A percentile compares a stretch with the other conserved stretches of the same genome.
phyloP scores from a whole-genome alignment of 768 basidiomycete species.

The Auricularia sp. region DNA sequence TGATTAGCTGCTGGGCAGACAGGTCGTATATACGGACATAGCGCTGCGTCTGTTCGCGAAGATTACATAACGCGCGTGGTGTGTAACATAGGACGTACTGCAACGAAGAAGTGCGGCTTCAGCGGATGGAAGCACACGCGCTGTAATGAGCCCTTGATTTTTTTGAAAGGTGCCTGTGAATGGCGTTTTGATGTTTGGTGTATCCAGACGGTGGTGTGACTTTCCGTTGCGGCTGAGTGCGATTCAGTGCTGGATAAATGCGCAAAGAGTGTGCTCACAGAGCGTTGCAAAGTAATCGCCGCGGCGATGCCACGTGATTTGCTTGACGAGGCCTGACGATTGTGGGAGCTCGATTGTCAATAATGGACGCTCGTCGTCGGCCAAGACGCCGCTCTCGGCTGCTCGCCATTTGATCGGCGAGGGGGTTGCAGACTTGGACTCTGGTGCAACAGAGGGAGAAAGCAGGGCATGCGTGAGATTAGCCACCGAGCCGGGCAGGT shows the following conservation, averaged over 20 bases:
- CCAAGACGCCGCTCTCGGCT: constrained; percentile 31
- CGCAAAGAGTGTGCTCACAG: constrained; percentile 42
- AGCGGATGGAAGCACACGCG: constrained; percentile 87
- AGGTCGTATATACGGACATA: constrained; percentile 94
- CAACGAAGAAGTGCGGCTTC: constrained; percentile 95
- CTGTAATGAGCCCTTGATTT: constrained; percentile 85
- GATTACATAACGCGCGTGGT: constrained; percentile 4
- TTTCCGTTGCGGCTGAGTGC: constrained; percentile 47
- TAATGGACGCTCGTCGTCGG: constrained; percentile 40
- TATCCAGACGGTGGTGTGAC: constrained; percentile 84
- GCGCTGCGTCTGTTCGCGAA: constrained; percentile 69
- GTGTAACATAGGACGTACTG: constrained; percentile 42
- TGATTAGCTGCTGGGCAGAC: constrained; percentile 83
- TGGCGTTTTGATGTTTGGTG: constrained; percentile 90
- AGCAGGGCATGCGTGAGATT: constrained; percentile 51
- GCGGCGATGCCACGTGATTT: constrained; percentile 84
- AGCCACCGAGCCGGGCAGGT: constrained; percentile 49
- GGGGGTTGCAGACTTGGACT: constrained; percentile 36
- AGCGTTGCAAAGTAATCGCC: constrained; percentile 96
- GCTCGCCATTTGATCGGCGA: constrained; percentile 66
- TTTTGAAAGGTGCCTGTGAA: constrained; percentile 96
- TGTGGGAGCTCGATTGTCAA: constrained; percentile 53
- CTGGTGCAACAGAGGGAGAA: constrained; percentile 54
- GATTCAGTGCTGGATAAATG: constrained; percentile 1
- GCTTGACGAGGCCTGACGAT: constrained; percentile 61